Percentiles rank a stretch among this genome's conserved stretches.
These are phyloP conservation scores for Biscutella laevigata DNA, from an alignment of 441 rosid species.

Conservation along the genomic window DNA sequence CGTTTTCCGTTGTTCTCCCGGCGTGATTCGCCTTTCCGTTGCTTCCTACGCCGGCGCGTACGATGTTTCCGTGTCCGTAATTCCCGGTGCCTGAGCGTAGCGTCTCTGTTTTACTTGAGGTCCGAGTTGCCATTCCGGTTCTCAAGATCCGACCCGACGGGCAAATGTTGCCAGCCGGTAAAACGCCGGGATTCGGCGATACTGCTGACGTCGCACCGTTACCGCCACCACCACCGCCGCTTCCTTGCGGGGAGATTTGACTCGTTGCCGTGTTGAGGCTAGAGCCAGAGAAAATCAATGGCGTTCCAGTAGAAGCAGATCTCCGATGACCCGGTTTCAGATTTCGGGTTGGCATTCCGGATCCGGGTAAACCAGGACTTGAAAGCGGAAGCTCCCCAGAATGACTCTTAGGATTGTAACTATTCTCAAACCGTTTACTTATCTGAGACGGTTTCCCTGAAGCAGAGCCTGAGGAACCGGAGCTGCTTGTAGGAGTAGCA, in stretches of 20 bases:
- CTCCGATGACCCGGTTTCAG: conserved; percentile 52
- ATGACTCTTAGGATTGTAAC: conserved; percentile 8
- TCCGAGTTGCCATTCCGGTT: conserved; percentile 35
- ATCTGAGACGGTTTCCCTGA: conserved; percentile 31
- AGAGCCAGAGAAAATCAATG: conserved; percentile 58
- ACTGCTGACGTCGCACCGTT: conserved; percentile 28
- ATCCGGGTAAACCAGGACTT: conserved; percentile 28
- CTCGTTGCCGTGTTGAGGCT: conserved; percentile 25
- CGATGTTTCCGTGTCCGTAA: conserved; percentile 61
- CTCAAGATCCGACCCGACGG: conserved; percentile 68
- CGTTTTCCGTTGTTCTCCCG: conserved; percentile 18
- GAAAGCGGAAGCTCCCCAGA: conserved; percentile 26
- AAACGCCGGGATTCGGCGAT: conserved; percentile 31
- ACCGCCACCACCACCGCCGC: conserved; percentile 20
- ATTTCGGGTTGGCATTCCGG: conserved; percentile 24
- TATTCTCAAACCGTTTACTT: not conserved
- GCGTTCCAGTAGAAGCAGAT: conserved; percentile 59
- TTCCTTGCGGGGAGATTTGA: not conserved
- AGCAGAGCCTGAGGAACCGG: conserved; percentile 41
- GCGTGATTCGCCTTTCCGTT: conserved; percentile 1
- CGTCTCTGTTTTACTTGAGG: conserved; percentile 31
- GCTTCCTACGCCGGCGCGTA: conserved; percentile 33
- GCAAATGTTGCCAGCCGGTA: conserved; percentile 56
- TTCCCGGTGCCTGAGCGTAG: conserved; percentile 48
- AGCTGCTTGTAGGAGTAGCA: conserved; percentile 30